These are phyloP conservation scores for Saccharomycopsis amapae DNA, from an alignment of 805 yeast species.

Conservation along the genomic window DNA sequence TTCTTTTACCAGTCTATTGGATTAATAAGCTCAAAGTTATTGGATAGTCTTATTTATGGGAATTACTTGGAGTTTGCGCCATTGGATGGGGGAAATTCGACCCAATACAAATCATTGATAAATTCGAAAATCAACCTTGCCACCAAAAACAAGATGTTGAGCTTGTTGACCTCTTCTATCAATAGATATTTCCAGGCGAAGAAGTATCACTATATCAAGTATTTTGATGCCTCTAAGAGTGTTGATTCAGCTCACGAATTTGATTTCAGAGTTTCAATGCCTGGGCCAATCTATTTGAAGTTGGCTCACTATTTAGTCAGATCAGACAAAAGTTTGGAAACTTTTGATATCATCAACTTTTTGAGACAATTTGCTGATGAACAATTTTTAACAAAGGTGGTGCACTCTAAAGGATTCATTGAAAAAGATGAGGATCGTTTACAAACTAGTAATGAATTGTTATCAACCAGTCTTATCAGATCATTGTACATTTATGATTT, in stretches of 20 bases:
- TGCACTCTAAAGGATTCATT: conserved; percentile 1
- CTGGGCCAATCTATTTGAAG: conserved; percentile 32
- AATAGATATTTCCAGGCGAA: conserved; percentile 82
- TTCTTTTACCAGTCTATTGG: conserved; percentile 80
- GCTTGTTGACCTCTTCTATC: conserved; percentile 61
- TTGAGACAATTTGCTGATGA: conserved; percentile 45
- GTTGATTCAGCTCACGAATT: conserved; percentile 38
- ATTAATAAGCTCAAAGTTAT: conserved; percentile 51
- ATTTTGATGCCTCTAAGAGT: conserved; percentile 41
- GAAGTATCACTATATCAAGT: conserved; percentile 45
- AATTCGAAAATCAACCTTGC: conserved; percentile 38
- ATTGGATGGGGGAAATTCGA: conserved; percentile 52
- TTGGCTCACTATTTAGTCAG: conserved; percentile 25
- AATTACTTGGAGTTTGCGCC: conserved; percentile 56
- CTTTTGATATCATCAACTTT: conserved; percentile 25
- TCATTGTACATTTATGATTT: not conserved
- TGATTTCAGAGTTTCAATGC: conserved; percentile 48
- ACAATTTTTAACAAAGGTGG: conserved; percentile 37
- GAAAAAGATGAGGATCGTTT: conserved; percentile 1
- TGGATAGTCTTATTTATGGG: conserved; percentile 64
- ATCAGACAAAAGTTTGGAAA: conserved; percentile 24
- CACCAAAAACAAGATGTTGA: conserved; percentile 51
- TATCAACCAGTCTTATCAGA: not conserved
- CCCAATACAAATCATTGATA: conserved; percentile 52
- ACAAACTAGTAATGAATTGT: conserved; percentile 5